phyloP scores from a whole-genome alignment of 805 yeast species.

The Zygoascus biomembranicola region DNA sequence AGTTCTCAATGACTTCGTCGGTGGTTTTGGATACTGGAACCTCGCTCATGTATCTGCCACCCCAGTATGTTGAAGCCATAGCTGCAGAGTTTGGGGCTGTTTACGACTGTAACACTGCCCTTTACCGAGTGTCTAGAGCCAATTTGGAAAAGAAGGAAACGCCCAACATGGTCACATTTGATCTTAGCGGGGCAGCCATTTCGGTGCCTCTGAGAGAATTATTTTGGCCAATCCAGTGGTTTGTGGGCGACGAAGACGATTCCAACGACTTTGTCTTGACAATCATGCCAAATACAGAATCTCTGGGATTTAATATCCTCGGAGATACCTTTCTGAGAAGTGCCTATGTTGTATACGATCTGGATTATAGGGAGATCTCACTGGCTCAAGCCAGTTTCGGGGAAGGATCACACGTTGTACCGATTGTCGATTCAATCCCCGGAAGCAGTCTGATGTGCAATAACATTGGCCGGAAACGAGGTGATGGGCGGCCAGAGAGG shows the following conservation, averaged over 20 bases:
- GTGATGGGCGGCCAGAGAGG: too few species aligned
- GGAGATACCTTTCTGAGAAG: constrained; percentile 59
- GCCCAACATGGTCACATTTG: constrained; percentile 31
- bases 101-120: constrained; percentile 32
- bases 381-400: constrained; percentile 41
- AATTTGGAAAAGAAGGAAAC: constrained; percentile 18
- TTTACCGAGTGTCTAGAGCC: constrained; percentile 30
- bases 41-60: constrained; percentile 43
- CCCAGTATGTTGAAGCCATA: constrained; percentile 24
- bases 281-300: constrained; percentile 12
- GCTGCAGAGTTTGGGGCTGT: constrained; percentile 33
- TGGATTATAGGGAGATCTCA: constrained; percentile 47
- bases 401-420: constrained; percentile 19
- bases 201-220: constrained; percentile 30
- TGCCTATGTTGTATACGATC: constrained; percentile 58
- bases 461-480: too few species aligned
- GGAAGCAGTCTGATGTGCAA: constrained; percentile 8
- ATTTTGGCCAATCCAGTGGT: constrained; percentile 20
- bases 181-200: constrained; percentile 45
- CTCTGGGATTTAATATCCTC: constrained; percentile 21
- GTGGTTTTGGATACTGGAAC: constrained; percentile 52
- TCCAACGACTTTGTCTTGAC: constrained; percentile 9
- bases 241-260: constrained; percentile 18
- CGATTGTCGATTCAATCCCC: constrained; percentile 19
- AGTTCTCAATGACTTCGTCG: constrained; percentile 8